Base-by-base conservation (phyloP, 495 filamentous ascomycete genomes). In the Penicillium desertorum region DNA sequence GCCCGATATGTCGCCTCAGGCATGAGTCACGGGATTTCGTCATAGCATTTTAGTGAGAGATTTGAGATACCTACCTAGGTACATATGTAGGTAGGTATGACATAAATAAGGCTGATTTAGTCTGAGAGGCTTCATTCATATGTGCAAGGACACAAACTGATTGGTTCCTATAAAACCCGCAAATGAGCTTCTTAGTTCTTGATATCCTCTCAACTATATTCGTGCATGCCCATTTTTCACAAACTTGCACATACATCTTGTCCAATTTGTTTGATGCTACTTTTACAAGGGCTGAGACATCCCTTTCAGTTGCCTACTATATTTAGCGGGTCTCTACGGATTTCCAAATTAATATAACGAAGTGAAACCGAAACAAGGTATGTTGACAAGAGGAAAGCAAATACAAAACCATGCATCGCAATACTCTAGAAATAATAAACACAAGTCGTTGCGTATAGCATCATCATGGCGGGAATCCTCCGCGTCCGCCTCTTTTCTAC, bases 1-100 rank as follows among this genome's bases (percentile, higher is more conserved):
- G 47, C 19, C 61, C 60, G 63, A 65, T 32, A 36, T 27, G 51
- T 16, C 23, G 65, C 66, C 67, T 73, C 60, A 73, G 70, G 72
- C 72, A 65, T 19, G 23, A 46, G 53, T 23, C 50, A 47, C 45
- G 50, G 46, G 50, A 60, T 62, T 53, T n/a, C 42, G 56, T 58
- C 56, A 58, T 20, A 7, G 19, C 11, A 22, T 22, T 22, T 23
- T 22, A 3, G 4, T 23, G 22, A 23, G 22, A 39, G 6, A 9
- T 39, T 2, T 17, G 36, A 5, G 36, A 39, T 39, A 39, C 23
- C 5, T 22, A 22, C 22, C 22, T 22, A 22, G 22, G 22, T 22
- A 22, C n/a, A n/a, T n/a, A n/a, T n/a, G n/a, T n/a, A n/a, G n/a
- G n/a, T n/a, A n/a, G n/a, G n/a, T n/a, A n/a, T n/a, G n/a, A n/a